These are phyloP conservation scores for Penicillium brasilianum DNA, from an alignment of 2,329 filamentous ascomycete species.

Conservation along the genomic window DNA sequence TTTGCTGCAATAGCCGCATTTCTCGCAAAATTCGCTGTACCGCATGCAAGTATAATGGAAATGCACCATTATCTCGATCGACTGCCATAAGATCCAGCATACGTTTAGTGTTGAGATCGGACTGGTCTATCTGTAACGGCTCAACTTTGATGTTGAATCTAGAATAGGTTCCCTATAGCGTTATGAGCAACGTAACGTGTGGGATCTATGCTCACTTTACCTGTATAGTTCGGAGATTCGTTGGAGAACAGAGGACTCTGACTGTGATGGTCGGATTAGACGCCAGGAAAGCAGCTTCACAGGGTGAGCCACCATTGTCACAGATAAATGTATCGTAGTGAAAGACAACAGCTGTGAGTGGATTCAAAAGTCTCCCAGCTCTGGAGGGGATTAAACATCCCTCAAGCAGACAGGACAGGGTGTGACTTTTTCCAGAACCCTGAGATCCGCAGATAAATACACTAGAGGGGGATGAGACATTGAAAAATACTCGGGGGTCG, in stretches of 20 bases:
- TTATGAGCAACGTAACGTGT: background rate
- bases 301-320: conserved; percentile 44
- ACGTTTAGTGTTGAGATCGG: conserved; percentile 7
- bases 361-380: conserved; percentile 52
- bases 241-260: conserved; percentile 58
- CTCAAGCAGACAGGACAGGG: conserved; percentile 62
- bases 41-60: conserved; percentile 13
- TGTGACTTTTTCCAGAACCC: conserved; percentile 67
- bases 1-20: conserved; percentile 50
- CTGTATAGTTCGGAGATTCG: conserved; percentile 19
- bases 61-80: conserved; percentile 1
- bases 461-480: conserved; percentile 62
- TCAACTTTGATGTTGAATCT: conserved; percentile 35
- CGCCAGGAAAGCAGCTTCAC: conserved; percentile 63
- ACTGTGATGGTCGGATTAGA: conserved; percentile 53
- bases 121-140: conserved; percentile 8
- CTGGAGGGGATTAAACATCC: conserved; percentile 41
- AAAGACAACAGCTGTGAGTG: conserved; percentile 60
- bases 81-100: conserved; percentile 11
- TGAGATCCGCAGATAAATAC: conserved; percentile 68
- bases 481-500: conserved; percentile 35
- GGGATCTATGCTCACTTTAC: background rate
- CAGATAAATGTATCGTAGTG: conserved; percentile 59
- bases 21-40: conserved; percentile 51
- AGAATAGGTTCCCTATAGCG: conserved; percentile 43